Evolutionary conservation across 805 yeast genomes (phyloP).

Genomic region (Candida namnaoensis): DNA sequence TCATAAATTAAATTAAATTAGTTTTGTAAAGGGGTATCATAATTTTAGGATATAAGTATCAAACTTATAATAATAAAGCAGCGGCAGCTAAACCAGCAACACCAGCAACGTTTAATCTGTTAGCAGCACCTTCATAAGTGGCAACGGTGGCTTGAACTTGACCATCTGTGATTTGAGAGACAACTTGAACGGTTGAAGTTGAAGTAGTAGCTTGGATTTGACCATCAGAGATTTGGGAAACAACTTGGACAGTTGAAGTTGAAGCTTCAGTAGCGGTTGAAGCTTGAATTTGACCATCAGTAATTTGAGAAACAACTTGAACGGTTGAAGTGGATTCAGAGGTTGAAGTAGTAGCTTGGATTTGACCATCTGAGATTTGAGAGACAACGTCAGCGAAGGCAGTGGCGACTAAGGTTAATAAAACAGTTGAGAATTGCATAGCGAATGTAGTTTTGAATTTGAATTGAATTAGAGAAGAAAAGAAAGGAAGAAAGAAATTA

Average conservation of each 20-base stretch:
- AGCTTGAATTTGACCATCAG: constrained; percentile 23
- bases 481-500: too few species aligned
- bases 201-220: constrained; percentile 42
- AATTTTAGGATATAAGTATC: too few species aligned
- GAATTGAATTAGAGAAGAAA: too few species aligned
- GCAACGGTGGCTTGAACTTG: constrained; percentile 28
- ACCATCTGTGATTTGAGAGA: constrained; percentile 40
- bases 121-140: not conserved
- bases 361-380: constrained; percentile 35
- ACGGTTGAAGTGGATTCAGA: constrained; percentile 8
- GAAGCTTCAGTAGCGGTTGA: constrained; percentile 20
- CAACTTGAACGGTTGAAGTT: constrained; percentile 26
- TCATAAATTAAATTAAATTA: too few species aligned
- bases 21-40: too few species aligned
- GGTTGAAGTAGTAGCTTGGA: constrained; percentile 20
- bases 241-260: constrained; percentile 25
- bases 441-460: not conserved
- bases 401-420: constrained; percentile 18
- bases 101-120: not conserved
- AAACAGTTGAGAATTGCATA: constrained; percentile 8
- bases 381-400: constrained; percentile 18
- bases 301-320: constrained; percentile 17
- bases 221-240: constrained; percentile 46
- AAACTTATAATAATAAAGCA: not conserved
- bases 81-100: not conserved